A percentile compares a stretch with the other conserved stretches of the same genome.
These are phyloP conservation scores for Grigorovia yakushimaensis DNA, from an alignment of 805 yeast genomes.

Conservation along the genomic window DNA sequence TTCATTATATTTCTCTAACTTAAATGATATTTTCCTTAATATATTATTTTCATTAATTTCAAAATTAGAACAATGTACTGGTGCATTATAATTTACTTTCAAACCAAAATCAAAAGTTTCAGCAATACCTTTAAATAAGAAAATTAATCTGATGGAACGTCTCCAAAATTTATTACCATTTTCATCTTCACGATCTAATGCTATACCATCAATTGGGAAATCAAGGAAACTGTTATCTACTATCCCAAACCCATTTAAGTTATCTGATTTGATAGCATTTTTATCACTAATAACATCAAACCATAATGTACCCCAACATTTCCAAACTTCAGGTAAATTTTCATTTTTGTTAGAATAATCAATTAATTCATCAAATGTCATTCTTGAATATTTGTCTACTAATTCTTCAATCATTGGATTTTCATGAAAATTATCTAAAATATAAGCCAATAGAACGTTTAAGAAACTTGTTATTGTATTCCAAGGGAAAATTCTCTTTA, in stretches of 20 bases:
- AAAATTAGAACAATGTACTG: conserved; percentile 10
- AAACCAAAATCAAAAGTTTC: conserved; percentile 14
- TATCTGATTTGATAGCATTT: conserved; percentile 27
- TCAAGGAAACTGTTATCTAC: conserved; percentile 46
- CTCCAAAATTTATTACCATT: conserved; percentile 28
- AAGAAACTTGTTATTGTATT: conserved; percentile 51
- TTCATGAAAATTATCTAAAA: conserved; percentile 19
- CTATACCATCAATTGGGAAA: conserved; percentile 54
- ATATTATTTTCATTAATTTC: conserved; percentile 11
- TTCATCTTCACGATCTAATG: conserved; percentile 32
- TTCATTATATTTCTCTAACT: conserved; percentile 9
- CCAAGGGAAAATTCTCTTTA: conserved; percentile 60
- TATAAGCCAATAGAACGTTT: conserved; percentile 41
- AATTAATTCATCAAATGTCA: conserved; percentile 33
- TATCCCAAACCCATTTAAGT: conserved; percentile 47
- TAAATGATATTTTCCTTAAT: conserved; percentile 18
- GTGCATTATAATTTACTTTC: conserved; percentile 8
- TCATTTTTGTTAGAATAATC: conserved; percentile 48
- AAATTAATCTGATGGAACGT: conserved; percentile 24
- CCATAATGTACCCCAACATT: conserved; percentile 80
- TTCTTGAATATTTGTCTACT: conserved; percentile 17
- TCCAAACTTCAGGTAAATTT: conserved; percentile 67
- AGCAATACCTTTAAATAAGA: conserved; percentile 24
- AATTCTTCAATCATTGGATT: conserved; percentile 13
- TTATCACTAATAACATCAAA: conserved; percentile 51